A percentile compares a stretch with the other conserved stretches of the same genome.
phyloP scores from a whole-genome alignment of 2,329 filamentous ascomycete genomes.

The Cercospora sp. region DNA sequence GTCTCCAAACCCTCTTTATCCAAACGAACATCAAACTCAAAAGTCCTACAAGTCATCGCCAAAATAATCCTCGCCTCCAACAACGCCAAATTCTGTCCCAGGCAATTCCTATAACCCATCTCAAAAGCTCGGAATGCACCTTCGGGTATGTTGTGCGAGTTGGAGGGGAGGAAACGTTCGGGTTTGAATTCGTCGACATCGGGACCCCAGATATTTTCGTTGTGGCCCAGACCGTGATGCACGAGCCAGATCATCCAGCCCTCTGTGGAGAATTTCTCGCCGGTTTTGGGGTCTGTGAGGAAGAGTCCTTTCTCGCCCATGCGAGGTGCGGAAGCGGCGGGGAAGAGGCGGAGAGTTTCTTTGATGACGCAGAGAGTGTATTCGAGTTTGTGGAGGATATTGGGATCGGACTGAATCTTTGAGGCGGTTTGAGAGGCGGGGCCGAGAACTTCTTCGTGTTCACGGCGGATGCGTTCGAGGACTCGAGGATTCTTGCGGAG shows the following conservation, averaged over 20 bases:
- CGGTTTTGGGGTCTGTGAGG: slow-evolving; percentile 45
- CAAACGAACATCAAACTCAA: slow-evolving; percentile 49
- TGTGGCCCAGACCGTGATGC: slow-evolving; percentile 39
- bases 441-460: slow-evolving; percentile 54
- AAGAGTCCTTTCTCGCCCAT: slow-evolving; percentile 38
- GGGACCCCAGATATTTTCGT: slow-evolving; percentile 43
- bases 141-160: slow-evolving; percentile 38
- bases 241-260: slow-evolving; percentile 47
- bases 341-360: slow-evolving; percentile 55
- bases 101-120: slow-evolving; percentile 54
- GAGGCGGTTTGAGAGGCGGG: slow-evolving; percentile 24
- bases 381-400: slow-evolving; percentile 52
- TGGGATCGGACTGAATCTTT: slow-evolving; percentile 46
- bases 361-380: slow-evolving; percentile 56
- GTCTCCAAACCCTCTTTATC: slow-evolving; percentile 32
- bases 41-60: slow-evolving; percentile 50
- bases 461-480: slow-evolving; percentile 43
- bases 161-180: slow-evolving; percentile 47
- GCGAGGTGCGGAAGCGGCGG: slow-evolving; percentile 49
- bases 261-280: slow-evolving; percentile 46
- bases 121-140: slow-evolving; percentile 58
- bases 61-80: slow-evolving; percentile 54
- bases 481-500: slow-evolving; percentile 39
- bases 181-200: slow-evolving; percentile 49
- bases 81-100: slow-evolving; percentile 57